Evolutionary conservation across 768 basidiomycete species (phyloP).

Genomic region (Russula foetens): DNA sequence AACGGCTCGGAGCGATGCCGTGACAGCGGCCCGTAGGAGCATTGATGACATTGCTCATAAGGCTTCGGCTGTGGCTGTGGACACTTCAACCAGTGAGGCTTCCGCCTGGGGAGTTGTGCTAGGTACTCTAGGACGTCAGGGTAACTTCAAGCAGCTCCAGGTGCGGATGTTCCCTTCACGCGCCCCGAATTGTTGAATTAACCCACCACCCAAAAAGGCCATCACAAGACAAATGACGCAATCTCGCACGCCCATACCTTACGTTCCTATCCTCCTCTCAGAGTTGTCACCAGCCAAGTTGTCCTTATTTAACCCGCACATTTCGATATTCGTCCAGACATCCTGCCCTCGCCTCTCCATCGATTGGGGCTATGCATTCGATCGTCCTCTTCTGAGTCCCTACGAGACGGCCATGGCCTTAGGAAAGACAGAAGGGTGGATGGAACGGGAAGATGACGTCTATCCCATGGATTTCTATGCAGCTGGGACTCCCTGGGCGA

Average conservation of each 20-base stretch:
- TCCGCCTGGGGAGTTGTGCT: conserved; percentile 84
- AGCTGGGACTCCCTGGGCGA: conserved; percentile 70
- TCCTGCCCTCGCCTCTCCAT: conserved; percentile 95
- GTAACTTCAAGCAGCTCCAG: conserved; percentile 82
- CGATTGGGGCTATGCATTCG: conserved; percentile 98
- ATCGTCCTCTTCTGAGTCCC: conserved; percentile 79
- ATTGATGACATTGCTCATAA: conserved; percentile 29
- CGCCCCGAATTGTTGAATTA: background rate
- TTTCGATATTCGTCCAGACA: conserved; percentile 91
- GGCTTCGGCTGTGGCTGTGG: background rate
- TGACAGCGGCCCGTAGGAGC: conserved; percentile 63
- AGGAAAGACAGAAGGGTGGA: conserved; percentile 62
- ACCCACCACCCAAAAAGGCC: conserved; percentile 36
- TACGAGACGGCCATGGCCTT: conserved; percentile 90
- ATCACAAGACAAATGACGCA: conserved; percentile 62
- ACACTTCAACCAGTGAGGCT: conserved; percentile 20
- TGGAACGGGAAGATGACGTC: conserved; percentile 35
- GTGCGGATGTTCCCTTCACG: conserved; percentile 27
- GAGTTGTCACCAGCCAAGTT: conserved; percentile 96
- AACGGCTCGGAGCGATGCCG: conserved; percentile 59
- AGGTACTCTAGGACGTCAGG: conserved; percentile 92
- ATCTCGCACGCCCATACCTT: conserved; percentile 52
- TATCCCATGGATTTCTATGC: conserved; percentile 99
- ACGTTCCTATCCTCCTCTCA: conserved; percentile 86
- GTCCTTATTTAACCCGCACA: conserved; percentile 67